A percentile compares a stretch with the other conserved stretches of the same genome.
phyloP scores from a whole-genome alignment of 2,329 filamentous ascomycete genomes.

The Dactylonectria estremocensis region DNA sequence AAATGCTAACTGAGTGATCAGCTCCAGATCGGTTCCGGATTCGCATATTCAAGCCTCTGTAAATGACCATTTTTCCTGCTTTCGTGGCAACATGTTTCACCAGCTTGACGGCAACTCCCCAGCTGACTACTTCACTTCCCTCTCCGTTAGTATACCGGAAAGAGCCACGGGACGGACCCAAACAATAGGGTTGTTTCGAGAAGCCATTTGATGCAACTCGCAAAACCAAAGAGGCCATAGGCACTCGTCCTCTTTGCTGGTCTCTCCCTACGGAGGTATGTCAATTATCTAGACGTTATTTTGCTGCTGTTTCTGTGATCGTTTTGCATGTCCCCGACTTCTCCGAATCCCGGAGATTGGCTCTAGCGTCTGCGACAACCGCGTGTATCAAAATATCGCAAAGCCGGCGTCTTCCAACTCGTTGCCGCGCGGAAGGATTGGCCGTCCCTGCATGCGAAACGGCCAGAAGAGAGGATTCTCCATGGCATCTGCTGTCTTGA shows the following conservation, averaged over 20 bases:
- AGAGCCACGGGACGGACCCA: no score
- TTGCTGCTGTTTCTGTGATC: background rate
- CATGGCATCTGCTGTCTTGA: constrained; percentile 54
- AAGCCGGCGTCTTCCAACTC: constrained; percentile 69
- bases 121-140: no score
- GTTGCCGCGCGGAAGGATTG: constrained; percentile 64
- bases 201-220: no score
- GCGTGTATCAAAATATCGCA: constrained; percentile 47
- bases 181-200: no score
- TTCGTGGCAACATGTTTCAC: no score
- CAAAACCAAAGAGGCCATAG: background rate
- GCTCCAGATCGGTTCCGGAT: no score
- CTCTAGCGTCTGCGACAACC: background rate
- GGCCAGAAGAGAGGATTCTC: constrained; percentile 74
- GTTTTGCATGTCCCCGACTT: constrained; percentile 43
- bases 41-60: no score
- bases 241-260: background rate
- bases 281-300: background rate
- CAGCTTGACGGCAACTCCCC: no score
- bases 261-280: background rate
- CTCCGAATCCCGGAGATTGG: constrained; percentile 2
- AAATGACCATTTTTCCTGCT: no score
- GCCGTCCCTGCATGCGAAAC: constrained; percentile 72
- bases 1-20: no score
- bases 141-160: no score